Evolutionary conservation across 495 filamentous ascomycete species (phyloP), one percentile per base, ranked within the genome.

Genomic region (Hypoxylon perforatum): DNA sequence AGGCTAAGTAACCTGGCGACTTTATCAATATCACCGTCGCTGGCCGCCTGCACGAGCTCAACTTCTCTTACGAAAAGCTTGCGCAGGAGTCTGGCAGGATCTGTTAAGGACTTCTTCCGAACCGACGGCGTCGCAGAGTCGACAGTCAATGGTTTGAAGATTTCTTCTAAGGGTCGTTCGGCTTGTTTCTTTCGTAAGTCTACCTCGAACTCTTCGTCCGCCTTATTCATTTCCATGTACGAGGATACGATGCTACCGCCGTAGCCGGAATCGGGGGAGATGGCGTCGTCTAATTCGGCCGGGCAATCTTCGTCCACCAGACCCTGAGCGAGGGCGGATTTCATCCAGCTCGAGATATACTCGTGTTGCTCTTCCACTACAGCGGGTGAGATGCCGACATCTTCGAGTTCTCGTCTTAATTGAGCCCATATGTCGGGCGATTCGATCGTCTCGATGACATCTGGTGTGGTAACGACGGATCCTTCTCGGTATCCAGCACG

Each of bases 361-460:
- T 64, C 57, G 30, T 68, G 65, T 19, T 79, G 69, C 7, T 76
- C 74, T 7, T 78, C 69, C 41, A 77, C 66, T 42, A 72, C 65
- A 7, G 66, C 46, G 35, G 64, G 50, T 19, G 66, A 73, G 18
- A 80, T 80, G 33, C 75, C 74, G 41, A 81, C 61, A 19, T 78
- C 72, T 57, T 77, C 72, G 12, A 81, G 54, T 18, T 76, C 74
- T 57, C 74, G 74, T 21, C 77, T 69, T 15, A 81, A 61, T 17
- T 75, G 42, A 12, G 67, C 57, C 78, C 73, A 80, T 8, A 70
- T 61, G 28, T 75, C 57, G 45, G 62, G 70, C 14, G 72, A 73
- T 39, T 80, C 73, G 36, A 76, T 70, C 2, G 72, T 76, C 50
- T 75, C 63, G 17, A 45, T 33, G 12, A 66, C 59, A 44, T 65